Conservation (phyloP, 345 rosid species). For the Carallia brachiata region DNA sequence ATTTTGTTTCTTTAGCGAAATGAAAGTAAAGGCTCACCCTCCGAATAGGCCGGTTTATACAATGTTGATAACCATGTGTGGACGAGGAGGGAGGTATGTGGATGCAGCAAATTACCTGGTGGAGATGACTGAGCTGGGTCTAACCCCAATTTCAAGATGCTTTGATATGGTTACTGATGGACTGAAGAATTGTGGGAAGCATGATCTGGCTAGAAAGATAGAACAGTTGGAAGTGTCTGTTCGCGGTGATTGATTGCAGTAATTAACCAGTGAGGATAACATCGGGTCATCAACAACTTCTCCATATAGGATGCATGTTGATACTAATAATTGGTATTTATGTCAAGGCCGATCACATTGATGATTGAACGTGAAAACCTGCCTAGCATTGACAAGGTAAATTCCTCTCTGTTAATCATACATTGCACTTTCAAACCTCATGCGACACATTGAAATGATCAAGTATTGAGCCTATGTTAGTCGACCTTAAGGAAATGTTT, state of each 20-base stretch:
- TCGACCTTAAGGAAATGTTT: too few relatives aligned
- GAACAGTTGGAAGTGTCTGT: conserved; percentile 76
- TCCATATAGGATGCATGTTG: neutral
- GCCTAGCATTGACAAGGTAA: conserved; percentile 3
- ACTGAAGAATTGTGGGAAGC: conserved; percentile 76
- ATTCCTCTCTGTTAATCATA: neutral
- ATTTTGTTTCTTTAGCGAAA: conserved; percentile 76
- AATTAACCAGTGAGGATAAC: neutral
- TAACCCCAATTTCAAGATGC: conserved; percentile 76
- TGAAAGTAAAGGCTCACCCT: conserved; percentile 82
- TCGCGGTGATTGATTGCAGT: conserved; percentile 34
- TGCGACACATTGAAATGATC: neutral
- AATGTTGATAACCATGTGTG: conserved; percentile 89
- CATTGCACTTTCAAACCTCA: neutral
- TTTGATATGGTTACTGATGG: conserved; percentile 92
- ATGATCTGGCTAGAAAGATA: conserved; percentile 78
- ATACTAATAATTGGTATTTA: neutral
- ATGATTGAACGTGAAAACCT: neutral
- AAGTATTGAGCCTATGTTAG: too few relatives aligned
- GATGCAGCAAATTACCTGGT: conserved; percentile 81
- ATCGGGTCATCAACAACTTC: neutral
- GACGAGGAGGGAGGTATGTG: conserved; percentile 77
- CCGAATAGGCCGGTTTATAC: conserved; percentile 90
- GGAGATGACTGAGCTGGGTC: conserved; percentile 90
- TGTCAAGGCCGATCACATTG: neutral